Base-by-base conservation (phyloP, 1,284 basidiomycete species). In the Somion occarium region DNA sequence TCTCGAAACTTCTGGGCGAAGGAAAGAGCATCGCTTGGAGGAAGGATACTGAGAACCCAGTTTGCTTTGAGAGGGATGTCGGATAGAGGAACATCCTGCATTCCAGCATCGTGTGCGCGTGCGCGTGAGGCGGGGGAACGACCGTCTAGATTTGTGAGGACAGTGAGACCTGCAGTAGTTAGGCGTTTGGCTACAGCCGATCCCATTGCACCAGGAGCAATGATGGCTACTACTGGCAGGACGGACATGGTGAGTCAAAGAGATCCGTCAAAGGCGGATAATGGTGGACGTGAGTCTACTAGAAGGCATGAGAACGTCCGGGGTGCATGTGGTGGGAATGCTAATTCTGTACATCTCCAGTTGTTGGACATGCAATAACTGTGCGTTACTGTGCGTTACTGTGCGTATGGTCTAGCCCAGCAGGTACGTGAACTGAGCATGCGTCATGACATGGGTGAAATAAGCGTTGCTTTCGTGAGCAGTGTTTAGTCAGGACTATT, bases 11-110 rank as follows among this genome's bases (percentile, higher is more conserved):
- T 65, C 58, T 73, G 61, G 1, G 81, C 80, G 53, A 84, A 72
- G 9, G 69, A 61, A 46, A 71, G 56, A 2, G 81, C 81, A 13
- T 78, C 74, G 54, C 72, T 73, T 5, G 81, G 82, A 2, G 80
- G 81, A 2, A 84, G 64, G 54, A 83, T 78, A 59, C 79, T 81
- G 27, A 84, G 61, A 34, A 83, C 65, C 67, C 76, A 77, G 34
- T 70, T 59, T 2, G 74, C 70, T 38, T 68, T 69, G 15, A 58
- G 50, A 1, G 73, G 66, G 44, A 84, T 75, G 20, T 80, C 71
- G 5, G 56, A 48, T 56, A 78, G 66, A 22, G 76, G 60, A 5
- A 71, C 67, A 58, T 81, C 75, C 11, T 73, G 56, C 75, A 82
- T 77, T 3, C 79, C 78, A 5, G 76, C 78, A 18, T 78, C 73